Conservation (phyloP, 2,329 filamentous ascomycete species). For the Fragosphaeria purpurea region DNA sequence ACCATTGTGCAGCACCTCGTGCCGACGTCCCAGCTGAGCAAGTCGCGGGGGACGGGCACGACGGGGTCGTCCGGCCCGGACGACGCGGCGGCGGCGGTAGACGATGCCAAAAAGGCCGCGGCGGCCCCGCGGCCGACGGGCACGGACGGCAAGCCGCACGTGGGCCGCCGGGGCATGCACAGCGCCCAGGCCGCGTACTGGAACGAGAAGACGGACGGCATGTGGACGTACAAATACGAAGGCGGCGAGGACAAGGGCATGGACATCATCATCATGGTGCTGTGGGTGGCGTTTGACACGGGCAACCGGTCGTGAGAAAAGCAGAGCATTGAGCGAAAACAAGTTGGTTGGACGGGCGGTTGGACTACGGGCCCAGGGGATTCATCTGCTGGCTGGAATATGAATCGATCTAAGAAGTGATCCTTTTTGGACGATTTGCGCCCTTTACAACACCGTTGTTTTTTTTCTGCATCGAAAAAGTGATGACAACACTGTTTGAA, state of each 20-base stretch:
- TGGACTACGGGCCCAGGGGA: no score
- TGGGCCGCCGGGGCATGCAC: conserved; percentile 84
- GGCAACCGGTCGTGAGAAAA: conserved; percentile 1
- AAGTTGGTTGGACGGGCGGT: no score
- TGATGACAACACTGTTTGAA: no score
- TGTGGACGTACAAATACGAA: conserved; percentile 84
- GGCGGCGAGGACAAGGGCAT: conserved; percentile 55
- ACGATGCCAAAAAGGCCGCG: conserved; percentile 20
- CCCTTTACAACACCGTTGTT: no score
- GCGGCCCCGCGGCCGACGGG: conserved; percentile 37
- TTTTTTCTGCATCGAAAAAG: no score
- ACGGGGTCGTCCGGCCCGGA: conserved; percentile 37
- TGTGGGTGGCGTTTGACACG: conserved; percentile 58
- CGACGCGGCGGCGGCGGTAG: conserved; percentile 35
- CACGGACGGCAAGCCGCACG: conserved; percentile 58
- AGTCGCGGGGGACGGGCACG: conserved; percentile 42
- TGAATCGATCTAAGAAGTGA: no score
- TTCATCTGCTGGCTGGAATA: no score
- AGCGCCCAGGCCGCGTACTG: conserved; percentile 77
- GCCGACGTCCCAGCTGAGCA: conserved; percentile 54
- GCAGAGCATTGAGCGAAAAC: not conserved
- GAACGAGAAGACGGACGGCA: conserved; percentile 84
- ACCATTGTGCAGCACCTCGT: conserved; percentile 94
- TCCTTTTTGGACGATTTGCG: no score
- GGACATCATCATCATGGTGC: conserved; percentile 61